Base-by-base conservation (phyloP, 2,329 filamentous ascomycete genomes). In the Aspergillus candidus region DNA sequence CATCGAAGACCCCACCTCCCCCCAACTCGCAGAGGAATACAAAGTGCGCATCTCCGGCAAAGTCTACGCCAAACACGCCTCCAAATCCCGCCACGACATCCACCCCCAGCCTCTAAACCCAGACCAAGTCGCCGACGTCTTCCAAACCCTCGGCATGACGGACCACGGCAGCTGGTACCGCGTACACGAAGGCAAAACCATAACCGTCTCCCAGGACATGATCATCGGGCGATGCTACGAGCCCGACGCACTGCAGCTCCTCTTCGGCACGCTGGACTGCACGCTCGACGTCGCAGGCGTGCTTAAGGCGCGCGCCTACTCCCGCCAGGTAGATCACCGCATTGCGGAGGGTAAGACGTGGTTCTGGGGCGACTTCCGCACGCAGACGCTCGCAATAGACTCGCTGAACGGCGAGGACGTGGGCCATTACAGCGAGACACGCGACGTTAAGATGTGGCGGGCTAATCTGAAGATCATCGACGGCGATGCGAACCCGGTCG, bases 321-420 rank as follows among this genome's bases (percentile, higher is more conserved):
- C 75, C 1, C 54, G 59, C 0, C 49, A 64, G 11, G 62, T 69
- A 12, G 76, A 82, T 45, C 48, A 63, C 1, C 74, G 78, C 3
- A 76, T 81, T 22, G 55, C 62, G 0, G 40, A 54, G 1, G 69
- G 64, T 11, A 68, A 71, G 18, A 60, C 63, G 0, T 82, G 78
- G 78, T 79, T 74, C 57, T 80, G 76, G 73, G 77, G 71, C 0
- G 78, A 82, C 41, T 68, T 68, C 15, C 70, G 79, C 1, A 72
- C 73, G 0, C 73, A 81, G 38, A 74, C 77, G 1, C 68, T 83
- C 1, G 76, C 76, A 22, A 54, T 83, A 5, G 71, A 73, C 22
- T 72, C 72, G 3, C 59, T 81, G 32, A 81, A 80, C 47, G 75
- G 74, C 1, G 54, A 72, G 1, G 74, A 77, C 27, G 71, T 77